Base-by-base conservation (phyloP, 2,329 filamentous ascomycete genomes). In the Pseudocercospora fijiensis region DNA sequence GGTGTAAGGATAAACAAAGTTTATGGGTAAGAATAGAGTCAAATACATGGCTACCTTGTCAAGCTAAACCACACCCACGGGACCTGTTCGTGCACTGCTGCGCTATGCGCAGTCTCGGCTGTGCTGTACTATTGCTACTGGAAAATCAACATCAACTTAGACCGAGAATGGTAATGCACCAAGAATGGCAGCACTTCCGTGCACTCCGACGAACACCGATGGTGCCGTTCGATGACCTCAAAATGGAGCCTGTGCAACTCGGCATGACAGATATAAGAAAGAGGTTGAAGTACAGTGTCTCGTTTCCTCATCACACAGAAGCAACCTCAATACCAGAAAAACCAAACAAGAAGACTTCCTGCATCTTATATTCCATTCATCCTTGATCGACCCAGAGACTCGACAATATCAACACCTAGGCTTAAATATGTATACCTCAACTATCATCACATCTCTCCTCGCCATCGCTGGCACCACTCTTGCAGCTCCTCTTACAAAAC, bases 231-330 rank as follows among this genome's bases (percentile, higher is more conserved):
- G 10, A 47, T 49, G 37, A 47, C 22, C 57, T 18, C 57, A 33
- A 47, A 52, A 52, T 13, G 45, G 43, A 11, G 30, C 30, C 18
- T 30, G 57, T 41, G 27, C 30, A n/a, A 51, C 24, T 16, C 30
- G 51, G 43, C 18, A 52, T 51, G 57, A 60, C 57, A 60, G 53
- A 41, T 60, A 60, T 60, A 60, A 60, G 57, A 52, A 60, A 60
- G 57, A 60, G 45, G 24, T 11, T 16, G 8, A 53, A 60, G 57
- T 52, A 51, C 57, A 51, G 57, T 60, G 57, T 37, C 16, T 51
- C 28, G 57, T 60, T 30, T 41, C 57, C 51, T 60, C 45, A 60
- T 20, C 43, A 60, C 43, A 52, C 26, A 60, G 16, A n/a, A 33
- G 24, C 45, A 52, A 60, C 55, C 30, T n/a, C 27, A 24, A 58